Evolutionary conservation across 768 basidiomycete species (phyloP).

Genomic region (Xerocomellus chrysenteron): DNA sequence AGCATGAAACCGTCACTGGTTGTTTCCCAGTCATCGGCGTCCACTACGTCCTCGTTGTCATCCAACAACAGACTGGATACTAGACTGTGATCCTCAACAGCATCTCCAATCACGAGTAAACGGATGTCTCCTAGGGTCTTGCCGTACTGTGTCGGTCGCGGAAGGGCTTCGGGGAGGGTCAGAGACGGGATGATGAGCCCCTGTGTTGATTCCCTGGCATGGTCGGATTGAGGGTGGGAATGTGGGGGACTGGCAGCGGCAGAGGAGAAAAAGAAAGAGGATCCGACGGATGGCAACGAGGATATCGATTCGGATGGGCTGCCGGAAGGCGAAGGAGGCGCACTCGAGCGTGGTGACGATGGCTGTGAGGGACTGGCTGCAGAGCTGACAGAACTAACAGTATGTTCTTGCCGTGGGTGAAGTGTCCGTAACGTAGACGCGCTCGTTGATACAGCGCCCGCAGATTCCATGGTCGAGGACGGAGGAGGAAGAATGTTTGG

Average conservation of each 20-base stretch:
- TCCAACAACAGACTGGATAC: slow-evolving; percentile 52
- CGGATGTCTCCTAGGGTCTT: slow-evolving; percentile 64
- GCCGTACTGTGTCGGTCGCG: slow-evolving; percentile 63
- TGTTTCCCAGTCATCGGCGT: slow-evolving; percentile 58
- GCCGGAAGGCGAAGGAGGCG: slow-evolving; percentile 56
- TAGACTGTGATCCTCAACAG: slow-evolving; percentile 32
- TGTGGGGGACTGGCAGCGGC: slow-evolving; percentile 66
- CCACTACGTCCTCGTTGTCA: slow-evolving; percentile 69
- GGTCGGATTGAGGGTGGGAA: slow-evolving; percentile 43
- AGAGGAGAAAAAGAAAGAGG: slow-evolving; percentile 78
- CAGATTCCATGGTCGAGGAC: slow-evolving; percentile 26
- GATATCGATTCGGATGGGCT: slow-evolving; percentile 66
- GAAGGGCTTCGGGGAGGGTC: slow-evolving; percentile 58
- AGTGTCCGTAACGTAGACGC: slow-evolving; percentile 40
- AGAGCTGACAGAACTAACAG: not conserved
- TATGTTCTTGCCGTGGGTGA: slow-evolving; percentile 25
- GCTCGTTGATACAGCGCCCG: slow-evolving; percentile 32
- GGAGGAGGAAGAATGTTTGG: not conserved
- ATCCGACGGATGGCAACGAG: slow-evolving; percentile 69
- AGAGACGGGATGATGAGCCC: slow-evolving; percentile 72
- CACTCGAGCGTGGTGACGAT: slow-evolving; percentile 49
- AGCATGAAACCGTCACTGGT: slow-evolving; percentile 43
- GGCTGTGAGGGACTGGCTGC: slow-evolving; percentile 36
- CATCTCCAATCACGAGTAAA: slow-evolving; percentile 54
- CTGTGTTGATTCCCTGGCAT: slow-evolving; percentile 40